Base-by-base conservation (phyloP, 352 stramenopile genomes). In the Phytopythium boreale region DNA sequence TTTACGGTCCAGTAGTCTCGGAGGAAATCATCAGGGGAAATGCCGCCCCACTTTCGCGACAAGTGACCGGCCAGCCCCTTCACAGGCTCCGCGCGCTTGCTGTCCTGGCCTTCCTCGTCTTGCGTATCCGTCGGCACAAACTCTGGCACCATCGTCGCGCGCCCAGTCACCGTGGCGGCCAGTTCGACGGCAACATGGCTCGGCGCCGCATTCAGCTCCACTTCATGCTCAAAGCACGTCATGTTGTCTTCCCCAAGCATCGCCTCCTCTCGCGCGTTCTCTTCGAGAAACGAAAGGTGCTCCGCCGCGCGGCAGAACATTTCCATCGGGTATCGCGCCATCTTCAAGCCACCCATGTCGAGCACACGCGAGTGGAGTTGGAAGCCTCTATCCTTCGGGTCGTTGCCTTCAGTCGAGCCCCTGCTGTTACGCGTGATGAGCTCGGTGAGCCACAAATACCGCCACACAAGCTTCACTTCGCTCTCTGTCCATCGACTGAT, bases 381-480 rank as follows among this genome's bases (percentile, higher is more conserved):
- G 63, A 91, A 93, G 0, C 83, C 82, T 27, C 85, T 81, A 29
- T 92, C 73, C n/a, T 85, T 84, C 63, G 85, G 70, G 53, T 89
- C 69, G 15, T 81, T 86, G 22, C 66, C 64, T 46, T 83, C 74
- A 24, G 72, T 79, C 11, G 62, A 66, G 26, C 80, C 78, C 8
- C 64, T 66, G 14, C 79, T 88, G 19, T 47, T 59, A 17, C 80
- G 76, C 10, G 74, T 90, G 63, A 93, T 91, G 34, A 93, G 67
- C 34, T 84, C 82, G n/a, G 78, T 69, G 22, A 95, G 56, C 82
- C 84, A 95, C 43, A 95, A 64, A 62, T 93, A 95, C 14, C 87
- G 70, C 87, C 87, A 95, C 43, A 95, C 83, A 27, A 93, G 74
- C 59, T 93, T 91, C 31, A 92, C 81, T 56, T 95, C 87, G 24